These are phyloP conservation scores for Colletotrichum sp. DNA, from an alignment of 2,329 filamentous ascomycete species.

Conservation along the genomic window DNA sequence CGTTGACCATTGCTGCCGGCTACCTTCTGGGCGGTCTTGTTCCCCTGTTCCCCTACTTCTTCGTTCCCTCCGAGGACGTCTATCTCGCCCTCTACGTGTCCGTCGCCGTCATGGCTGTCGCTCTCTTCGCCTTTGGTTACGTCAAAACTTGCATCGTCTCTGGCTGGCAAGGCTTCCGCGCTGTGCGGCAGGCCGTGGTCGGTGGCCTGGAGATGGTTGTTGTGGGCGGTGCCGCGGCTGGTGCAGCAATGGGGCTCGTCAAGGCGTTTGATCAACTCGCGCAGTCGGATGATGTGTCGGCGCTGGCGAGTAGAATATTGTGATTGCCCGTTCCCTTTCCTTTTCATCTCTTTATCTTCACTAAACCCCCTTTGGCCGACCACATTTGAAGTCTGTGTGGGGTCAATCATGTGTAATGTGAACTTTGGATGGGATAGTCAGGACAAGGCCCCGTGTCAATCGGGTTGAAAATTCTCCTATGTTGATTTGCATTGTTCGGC, in stretches of 20 bases:
- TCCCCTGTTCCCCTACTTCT: conserved; percentile 74
- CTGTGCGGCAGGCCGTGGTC: conserved; percentile 23
- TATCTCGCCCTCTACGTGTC: conserved; percentile 61
- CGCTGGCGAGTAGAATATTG: conserved; percentile 1
- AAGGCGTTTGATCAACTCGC: conserved; percentile 24
- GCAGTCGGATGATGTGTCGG: conserved; percentile 1
- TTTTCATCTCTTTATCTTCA: neutral
- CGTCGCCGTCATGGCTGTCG: conserved; percentile 63
- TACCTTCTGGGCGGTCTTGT: conserved; percentile 75
- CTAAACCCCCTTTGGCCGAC: neutral
- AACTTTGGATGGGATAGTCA: neutral
- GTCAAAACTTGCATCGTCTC: conserved; percentile 60
- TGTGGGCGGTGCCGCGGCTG: conserved; percentile 42
- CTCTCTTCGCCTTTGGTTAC: conserved; percentile 69
- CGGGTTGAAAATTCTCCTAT: neutral
- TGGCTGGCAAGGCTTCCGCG: conserved; percentile 20
- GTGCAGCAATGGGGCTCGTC: conserved; percentile 43
- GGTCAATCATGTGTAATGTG: neutral
- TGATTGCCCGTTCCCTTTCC: neutral
- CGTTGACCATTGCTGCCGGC: conserved; percentile 69
- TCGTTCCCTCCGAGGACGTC: conserved; percentile 45
- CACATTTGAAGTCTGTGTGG: neutral
- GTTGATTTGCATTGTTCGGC: neutral
- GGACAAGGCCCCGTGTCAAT: neutral
- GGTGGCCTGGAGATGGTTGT: conserved; percentile 45